A percentile compares a stretch with the other conserved stretches of the same genome.
Evolutionary conservation across 305 asterid species (phyloP).

Genomic region (Stenogyne calaminthoides): DNA sequence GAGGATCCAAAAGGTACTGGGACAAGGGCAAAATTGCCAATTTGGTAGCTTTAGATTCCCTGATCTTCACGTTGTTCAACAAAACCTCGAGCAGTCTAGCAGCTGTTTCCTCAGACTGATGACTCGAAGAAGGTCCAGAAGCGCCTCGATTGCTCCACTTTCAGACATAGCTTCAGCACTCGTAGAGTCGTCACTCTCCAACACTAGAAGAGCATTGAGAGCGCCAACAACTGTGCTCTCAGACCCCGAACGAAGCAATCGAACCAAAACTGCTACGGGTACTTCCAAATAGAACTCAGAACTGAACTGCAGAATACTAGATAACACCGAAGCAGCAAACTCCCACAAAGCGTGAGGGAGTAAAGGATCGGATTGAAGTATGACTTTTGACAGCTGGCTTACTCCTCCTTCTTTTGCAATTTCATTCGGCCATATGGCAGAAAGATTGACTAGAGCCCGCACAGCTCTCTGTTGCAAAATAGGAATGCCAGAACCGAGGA

Average conservation of each 20-base stretch:
- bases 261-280: conserved; percentile 85
- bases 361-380: conserved; percentile 84
- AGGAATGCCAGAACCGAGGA: conserved; percentile 73
- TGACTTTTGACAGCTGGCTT: conserved; percentile 84
- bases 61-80: conserved; percentile 74
- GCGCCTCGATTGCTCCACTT: conserved; percentile 88
- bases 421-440: conserved; percentile 84
- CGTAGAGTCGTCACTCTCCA: conserved; percentile 86
- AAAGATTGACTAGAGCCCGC: conserved; percentile 71
- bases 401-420: conserved; percentile 99
- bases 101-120: conserved; percentile 86
- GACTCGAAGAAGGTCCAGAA: conserved; percentile 78
- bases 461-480: conserved; percentile 86
- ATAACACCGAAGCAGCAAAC: conserved; percentile 78
- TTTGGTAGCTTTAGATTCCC: conserved; percentile 88
- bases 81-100: conserved; percentile 81
- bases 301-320: conserved; percentile 77
- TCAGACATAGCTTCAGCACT: conserved; percentile 94
- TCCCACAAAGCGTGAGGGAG: conserved; percentile 91
- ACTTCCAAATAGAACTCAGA: conserved; percentile 86
- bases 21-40: conserved; percentile 91
- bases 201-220: conserved; percentile 77
- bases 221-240: conserved; percentile 80
- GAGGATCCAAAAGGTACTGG: conserved; percentile 98
- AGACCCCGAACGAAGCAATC: conserved; percentile 78